Base-by-base conservation (phyloP, 208 protist genomes). In the Spongospora subterranea region DNA sequence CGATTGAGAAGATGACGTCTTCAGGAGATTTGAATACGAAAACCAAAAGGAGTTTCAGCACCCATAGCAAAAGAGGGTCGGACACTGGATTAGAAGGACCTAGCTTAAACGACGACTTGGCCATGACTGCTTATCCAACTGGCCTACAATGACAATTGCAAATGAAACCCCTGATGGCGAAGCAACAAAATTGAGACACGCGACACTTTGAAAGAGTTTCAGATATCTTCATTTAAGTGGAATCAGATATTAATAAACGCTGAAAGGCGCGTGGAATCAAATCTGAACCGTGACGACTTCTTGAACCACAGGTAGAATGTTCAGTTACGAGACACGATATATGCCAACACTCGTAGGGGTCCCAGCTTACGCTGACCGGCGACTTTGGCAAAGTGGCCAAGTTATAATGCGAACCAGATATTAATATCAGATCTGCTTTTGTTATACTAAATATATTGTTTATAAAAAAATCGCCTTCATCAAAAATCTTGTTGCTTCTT, bases 1-100 rank as follows among this genome's bases (percentile, higher is more conserved):
- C 71, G 71, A 82, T 82, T n/a, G 71, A 82, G n/a, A 82, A 82
- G 13, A 43, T 43, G 6, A 82, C 40, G n/a, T 43, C 35, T n/a
- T 82, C 71, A 43, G 71, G 71, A 6, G 71, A 82, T 43, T 35
- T 82, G 71, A 35, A 82, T 6, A 43, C 6, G n/a, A 82, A 82
- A 35, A 35, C 13, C 71, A 6, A 20, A 6, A 82, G 17, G 6
- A 82, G 71, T n/a, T 82, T 82, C 17, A 82, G n/a, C 13, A 82
- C 71, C 71, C 71, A 82, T 35, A 35, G 17, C n/a, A 82, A 43
- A 6, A 35, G 35, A 35, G 71, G 17, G 35, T 35, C 6, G 17
- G 71, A 45, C 17, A 82, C 11, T n/a, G 71, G n/a, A n/a, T 82
- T 82, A 6, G 71, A 82, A 6, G 71, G 11, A 20, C 35, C 71